Evolutionary conservation across 2,329 filamentous ascomycete species (phyloP).

Genomic region (Hortaea werneckii): DNA sequence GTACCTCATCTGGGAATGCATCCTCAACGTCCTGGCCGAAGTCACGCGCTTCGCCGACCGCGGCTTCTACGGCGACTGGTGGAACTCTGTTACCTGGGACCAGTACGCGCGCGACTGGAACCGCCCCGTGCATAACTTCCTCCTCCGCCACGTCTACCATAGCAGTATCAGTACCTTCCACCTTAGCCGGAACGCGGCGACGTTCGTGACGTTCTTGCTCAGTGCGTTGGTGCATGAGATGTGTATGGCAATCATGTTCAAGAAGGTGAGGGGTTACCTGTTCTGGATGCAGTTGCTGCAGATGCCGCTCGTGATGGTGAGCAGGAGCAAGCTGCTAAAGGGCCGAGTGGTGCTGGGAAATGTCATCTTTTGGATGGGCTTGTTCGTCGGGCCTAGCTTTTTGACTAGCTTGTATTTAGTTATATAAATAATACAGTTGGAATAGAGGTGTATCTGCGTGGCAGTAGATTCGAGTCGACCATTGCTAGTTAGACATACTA

Average conservation of each 20-base stretch:
- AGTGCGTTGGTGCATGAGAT: slow-evolving; percentile 64
- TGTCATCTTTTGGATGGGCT: slow-evolving; percentile 65
- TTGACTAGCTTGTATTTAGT: slow-evolving; percentile 43
- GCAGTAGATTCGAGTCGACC: neutral
- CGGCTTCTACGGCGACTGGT: slow-evolving; percentile 51
- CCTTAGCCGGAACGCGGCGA: slow-evolving; percentile 59
- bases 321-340: slow-evolving; percentile 55
- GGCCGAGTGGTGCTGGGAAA: slow-evolving; percentile 57
- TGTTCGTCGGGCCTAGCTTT: slow-evolving; percentile 66
- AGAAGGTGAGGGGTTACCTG: slow-evolving; percentile 64
- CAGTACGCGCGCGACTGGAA: slow-evolving; percentile 78
- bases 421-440: slow-evolving; percentile 14
- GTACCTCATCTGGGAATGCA: slow-evolving; percentile 67
- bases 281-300: slow-evolving; percentile 66
- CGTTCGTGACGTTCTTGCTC: slow-evolving; percentile 65
- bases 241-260: slow-evolving; percentile 72
- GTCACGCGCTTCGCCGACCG: slow-evolving; percentile 68
- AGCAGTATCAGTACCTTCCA: slow-evolving; percentile 63
- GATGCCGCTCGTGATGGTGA: slow-evolving; percentile 58
- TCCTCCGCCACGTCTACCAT: slow-evolving; percentile 71
- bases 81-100: slow-evolving; percentile 52
- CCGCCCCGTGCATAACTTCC: slow-evolving; percentile 64
- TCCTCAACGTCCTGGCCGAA: slow-evolving; percentile 65
- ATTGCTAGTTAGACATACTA: neutral
- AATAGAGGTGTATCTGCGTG: neutral